Conservation (phyloP, 2,329 filamentous ascomycete genomes). For the Penicillium thymicola region DNA sequence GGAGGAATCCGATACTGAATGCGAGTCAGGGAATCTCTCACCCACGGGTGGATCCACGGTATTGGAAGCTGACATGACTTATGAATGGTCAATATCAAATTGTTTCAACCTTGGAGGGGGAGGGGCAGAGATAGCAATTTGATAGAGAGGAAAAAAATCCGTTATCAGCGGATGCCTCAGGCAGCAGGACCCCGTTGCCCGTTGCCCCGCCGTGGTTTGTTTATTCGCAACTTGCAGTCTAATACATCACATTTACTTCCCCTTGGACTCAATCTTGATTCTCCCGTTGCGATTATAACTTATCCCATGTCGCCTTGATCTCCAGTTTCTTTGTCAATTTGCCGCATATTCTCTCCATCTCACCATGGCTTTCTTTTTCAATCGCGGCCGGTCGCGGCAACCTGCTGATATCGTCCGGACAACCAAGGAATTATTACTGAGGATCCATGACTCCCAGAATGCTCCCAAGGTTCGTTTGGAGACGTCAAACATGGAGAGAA, state of each 20-base stretch:
- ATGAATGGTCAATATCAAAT: slow-evolving; percentile 1
- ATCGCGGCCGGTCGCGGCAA: slow-evolving; percentile 59
- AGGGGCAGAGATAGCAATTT: slow-evolving; percentile 22
- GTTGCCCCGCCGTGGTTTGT: slow-evolving; percentile 29
- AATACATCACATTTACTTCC: slow-evolving; percentile 14
- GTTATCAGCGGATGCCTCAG: slow-evolving; percentile 24
- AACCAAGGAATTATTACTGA: slow-evolving; percentile 61
- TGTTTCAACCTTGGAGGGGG: slow-evolving; percentile 3
- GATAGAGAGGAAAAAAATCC: slow-evolving; percentile 24
- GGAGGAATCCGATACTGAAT: slow-evolving; percentile 40
- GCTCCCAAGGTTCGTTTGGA: slow-evolving; percentile 53
- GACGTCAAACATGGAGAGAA: slow-evolving; percentile 53
- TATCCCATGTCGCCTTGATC: slow-evolving; percentile 3
- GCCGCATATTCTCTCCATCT: slow-evolving; percentile 8
- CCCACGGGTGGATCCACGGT: slow-evolving; percentile 17
- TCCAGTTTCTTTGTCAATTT: slow-evolving; percentile 13
- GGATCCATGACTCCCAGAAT: slow-evolving; percentile 57
- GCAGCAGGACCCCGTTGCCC: slow-evolving; percentile 1
- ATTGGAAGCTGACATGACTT: slow-evolving; percentile 31
- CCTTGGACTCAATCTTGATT: not conserved
- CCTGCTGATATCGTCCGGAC: slow-evolving; percentile 60
- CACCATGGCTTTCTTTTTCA: slow-evolving; percentile 68
- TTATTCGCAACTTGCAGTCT: slow-evolving; percentile 18
- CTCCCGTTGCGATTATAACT: not conserved
- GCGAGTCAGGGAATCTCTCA: slow-evolving; percentile 26